phyloP scores from a whole-genome alignment of 768 basidiomycete genomes.

The Kwoniella heveanensis region DNA sequence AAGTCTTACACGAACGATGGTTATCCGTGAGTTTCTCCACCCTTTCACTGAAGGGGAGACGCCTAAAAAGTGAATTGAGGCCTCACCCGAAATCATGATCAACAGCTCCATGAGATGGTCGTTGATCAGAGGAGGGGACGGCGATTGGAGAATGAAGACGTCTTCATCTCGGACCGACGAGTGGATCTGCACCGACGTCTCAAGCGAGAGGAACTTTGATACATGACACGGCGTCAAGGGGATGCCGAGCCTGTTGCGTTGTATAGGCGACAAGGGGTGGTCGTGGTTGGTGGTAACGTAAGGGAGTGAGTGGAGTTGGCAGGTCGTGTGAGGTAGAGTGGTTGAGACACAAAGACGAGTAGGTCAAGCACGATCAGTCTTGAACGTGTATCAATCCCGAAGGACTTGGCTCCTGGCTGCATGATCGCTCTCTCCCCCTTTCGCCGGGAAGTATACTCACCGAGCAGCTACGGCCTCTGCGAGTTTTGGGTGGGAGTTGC shows the following conservation, averaged over 20 bases:
- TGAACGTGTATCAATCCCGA: background rate
- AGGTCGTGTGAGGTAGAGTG: slow-evolving; percentile 15
- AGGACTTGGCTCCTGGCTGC: background rate
- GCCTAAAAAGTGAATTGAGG: background rate
- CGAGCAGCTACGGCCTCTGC: slow-evolving; percentile 90
- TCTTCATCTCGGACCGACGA: slow-evolving; percentile 98
- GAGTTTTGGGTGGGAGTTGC: slow-evolving; percentile 92
- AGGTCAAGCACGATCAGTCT: background rate
- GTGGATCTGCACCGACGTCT: slow-evolving; percentile 85
- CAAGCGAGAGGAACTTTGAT: slow-evolving; percentile 83
- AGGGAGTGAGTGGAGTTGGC: background rate
- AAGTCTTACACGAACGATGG: too few relatives aligned
- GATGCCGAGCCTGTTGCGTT: slow-evolving; percentile 72
- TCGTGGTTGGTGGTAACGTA: background rate
- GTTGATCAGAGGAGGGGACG: slow-evolving; percentile 63
- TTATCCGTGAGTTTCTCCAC: too few relatives aligned
- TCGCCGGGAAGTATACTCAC: slow-evolving; percentile 59
- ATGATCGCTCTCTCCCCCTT: background rate
- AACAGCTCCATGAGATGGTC: slow-evolving; percentile 96
- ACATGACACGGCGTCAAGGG: slow-evolving; percentile 84
- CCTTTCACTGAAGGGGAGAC: too few relatives aligned
- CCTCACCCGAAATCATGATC: slow-evolving; percentile 88
- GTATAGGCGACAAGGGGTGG: too few relatives aligned
- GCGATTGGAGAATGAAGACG: slow-evolving; percentile 89
- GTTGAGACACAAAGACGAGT: background rate